These are phyloP conservation scores for Apiospora koreana DNA, from an alignment of 2,329 filamentous ascomycete genomes.

Conservation along the genomic window DNA sequence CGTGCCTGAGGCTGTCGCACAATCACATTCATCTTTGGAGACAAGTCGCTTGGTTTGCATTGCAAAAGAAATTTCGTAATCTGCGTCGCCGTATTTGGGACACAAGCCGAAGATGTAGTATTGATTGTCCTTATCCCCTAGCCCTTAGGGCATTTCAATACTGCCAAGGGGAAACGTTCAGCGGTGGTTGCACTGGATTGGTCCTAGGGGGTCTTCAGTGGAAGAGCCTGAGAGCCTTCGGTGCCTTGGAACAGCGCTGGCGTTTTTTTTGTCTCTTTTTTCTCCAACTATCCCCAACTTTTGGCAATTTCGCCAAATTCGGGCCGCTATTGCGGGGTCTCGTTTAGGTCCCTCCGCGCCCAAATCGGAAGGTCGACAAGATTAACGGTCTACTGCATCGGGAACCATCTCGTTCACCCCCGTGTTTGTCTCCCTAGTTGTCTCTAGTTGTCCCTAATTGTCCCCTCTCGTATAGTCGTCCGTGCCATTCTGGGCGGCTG, in stretches of 20 bases:
- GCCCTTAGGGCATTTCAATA: not conserved
- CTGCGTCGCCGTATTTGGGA: not conserved
- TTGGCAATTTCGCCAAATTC: constrained; percentile 1
- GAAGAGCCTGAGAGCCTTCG: too few species aligned
- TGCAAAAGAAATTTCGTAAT: too few species aligned
- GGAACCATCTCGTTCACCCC: not conserved
- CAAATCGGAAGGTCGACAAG: constrained; percentile 1
- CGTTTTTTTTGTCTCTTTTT: not conserved
- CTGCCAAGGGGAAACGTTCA: not conserved
- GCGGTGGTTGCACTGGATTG: not conserved
- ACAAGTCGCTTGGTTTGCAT: too few species aligned
- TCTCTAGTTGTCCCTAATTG: too few species aligned
- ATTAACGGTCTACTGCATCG: constrained; percentile 2
- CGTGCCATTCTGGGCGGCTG: constrained; percentile 3
- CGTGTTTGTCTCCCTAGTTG: not conserved
- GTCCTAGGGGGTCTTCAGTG: not conserved
- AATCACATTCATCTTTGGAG: too few species aligned
- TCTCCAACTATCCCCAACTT: not conserved
- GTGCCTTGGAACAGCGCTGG: not conserved
- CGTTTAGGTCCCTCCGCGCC: not conserved
- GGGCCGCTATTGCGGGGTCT: constrained; percentile 8
- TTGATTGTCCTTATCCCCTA: not conserved
- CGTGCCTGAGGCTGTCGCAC: too few species aligned
- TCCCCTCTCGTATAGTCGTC: not conserved
- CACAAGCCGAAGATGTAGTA: not conserved